Evolutionary conservation across 2,329 filamentous ascomycete species (phyloP), one percentile per base, ranked within the genome.

Genomic region (Arthrobotrys sinensis): DNA sequence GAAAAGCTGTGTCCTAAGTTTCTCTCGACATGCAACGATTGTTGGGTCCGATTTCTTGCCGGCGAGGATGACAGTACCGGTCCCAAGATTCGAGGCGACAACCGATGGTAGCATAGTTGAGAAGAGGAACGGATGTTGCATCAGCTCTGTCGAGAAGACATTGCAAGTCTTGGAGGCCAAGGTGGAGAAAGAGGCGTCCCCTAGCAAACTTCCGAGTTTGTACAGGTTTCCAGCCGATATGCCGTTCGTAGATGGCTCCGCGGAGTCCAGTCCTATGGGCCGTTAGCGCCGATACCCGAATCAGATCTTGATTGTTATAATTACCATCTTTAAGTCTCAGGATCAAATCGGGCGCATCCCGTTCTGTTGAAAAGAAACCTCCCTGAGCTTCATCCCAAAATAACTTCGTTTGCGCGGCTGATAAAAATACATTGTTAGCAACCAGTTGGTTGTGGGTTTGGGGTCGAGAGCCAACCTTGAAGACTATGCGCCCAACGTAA

Each of bases 91-190:
- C 3, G 91, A 89, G 0, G 90, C 89, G 8, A 97, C 93, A 1
- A 98, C 89, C 0, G 89, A 89, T 2, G 90, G 89, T 81, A 98
- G 87, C 81, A 98, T 87, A 3, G 92, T 92, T 0, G 93, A 91
- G 85, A 96, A 98, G 1, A 98, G 87, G 87, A 96, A 97, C 0
- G 96, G 94, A 82, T 98, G 94, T 84, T 98, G 94, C 82, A 96
- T 87, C 81, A 97, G 90, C 85, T 99, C 96, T 0, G 92, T 91
- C 81, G 97, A 93, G 81, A 99, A 99, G 0, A 94, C 93, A 76
- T 90, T 90, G 79, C 94, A 90, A 0, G 93, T 96, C 80, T 92
- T 89, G 63, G 89, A 88, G 94, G 60, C 80, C 32, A 66, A 60
- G 10, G 34, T 77, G 60, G 34, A 80, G 64, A 86, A 86, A 0